A percentile compares a stretch with the other conserved stretches of the same genome.
These are phyloP conservation scores for Microstroma glucosiphilum DNA, from an alignment of 1,284 basidiomycete species.

Conservation along the genomic window DNA sequence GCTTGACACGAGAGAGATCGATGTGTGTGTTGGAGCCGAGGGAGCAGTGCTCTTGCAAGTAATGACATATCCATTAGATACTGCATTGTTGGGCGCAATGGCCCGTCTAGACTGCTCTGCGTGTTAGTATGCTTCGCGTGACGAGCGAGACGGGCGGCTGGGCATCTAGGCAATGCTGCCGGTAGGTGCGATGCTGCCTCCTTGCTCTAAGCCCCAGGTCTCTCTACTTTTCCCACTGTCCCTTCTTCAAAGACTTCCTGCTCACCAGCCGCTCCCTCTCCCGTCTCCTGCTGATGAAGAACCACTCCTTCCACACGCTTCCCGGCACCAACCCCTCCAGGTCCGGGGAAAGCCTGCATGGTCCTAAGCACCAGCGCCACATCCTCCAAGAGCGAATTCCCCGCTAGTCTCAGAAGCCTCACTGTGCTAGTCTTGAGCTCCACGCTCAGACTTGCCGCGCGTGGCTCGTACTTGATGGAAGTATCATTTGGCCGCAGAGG, in stretches of 20 bases:
- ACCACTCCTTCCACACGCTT: too few relatives aligned
- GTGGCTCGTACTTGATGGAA: constrained; percentile 7
- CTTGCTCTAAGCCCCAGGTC: background rate
- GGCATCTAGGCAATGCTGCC: too few relatives aligned
- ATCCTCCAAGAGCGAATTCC: constrained; percentile 11
- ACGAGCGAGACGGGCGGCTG: too few relatives aligned
- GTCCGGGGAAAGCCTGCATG: constrained; percentile 12
- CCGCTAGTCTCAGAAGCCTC: constrained; percentile 7
- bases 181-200: too few relatives aligned
- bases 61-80: too few relatives aligned
- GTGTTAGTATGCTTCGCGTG: too few relatives aligned
- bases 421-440: constrained; percentile 1
- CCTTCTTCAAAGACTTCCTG: background rate
- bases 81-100: too few relatives aligned
- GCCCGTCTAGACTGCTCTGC: too few relatives aligned
- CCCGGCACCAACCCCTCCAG: background rate
- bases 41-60: too few relatives aligned
- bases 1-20: background rate
- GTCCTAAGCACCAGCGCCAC: constrained; percentile 7
- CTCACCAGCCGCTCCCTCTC: background rate
- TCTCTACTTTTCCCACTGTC: constrained; percentile 3
- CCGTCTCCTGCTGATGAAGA: background rate
- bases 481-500: constrained; percentile 10
- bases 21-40: too few relatives aligned
- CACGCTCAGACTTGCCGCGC: constrained; percentile 1